phyloP scores from a whole-genome alignment of 106 monocot genomes.

The Amphibolis antarctica region DNA sequence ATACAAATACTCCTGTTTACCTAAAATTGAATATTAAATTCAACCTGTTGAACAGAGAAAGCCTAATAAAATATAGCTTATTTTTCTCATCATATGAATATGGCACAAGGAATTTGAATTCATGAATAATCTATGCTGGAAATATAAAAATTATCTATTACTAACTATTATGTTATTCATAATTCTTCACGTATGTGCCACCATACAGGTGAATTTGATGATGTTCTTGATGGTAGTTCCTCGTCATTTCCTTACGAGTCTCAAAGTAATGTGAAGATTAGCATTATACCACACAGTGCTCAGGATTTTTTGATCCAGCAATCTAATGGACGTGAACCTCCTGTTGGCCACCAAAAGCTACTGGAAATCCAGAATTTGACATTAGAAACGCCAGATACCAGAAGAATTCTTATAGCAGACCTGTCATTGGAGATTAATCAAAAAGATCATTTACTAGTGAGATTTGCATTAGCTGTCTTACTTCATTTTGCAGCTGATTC shows the following conservation, averaged over 20 bases:
- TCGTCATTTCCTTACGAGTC: constrained; percentile 16
- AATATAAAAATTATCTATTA: neutral
- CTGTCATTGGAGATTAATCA: constrained; percentile 55
- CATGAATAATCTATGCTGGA: neutral
- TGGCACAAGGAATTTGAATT: no score
- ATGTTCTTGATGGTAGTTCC: constrained; percentile 59
- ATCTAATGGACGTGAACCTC: constrained; percentile 42
- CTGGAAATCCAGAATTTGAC: constrained; percentile 71
- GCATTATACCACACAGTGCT: constrained; percentile 17
- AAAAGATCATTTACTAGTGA: constrained; percentile 76
- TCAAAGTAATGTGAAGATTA: constrained; percentile 30
- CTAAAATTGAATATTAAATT: no score
- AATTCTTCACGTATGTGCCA: neutral
- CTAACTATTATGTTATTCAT: neutral
- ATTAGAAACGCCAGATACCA: constrained; percentile 64
- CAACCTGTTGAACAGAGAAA: no score
- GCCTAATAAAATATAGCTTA: no score
- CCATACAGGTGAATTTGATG: constrained; percentile 88
- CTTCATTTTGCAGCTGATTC: neutral
- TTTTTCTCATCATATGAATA: no score
- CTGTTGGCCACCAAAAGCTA: constrained; percentile 18
- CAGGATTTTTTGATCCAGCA: constrained; percentile 15
- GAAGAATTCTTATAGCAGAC: constrained; percentile 52
- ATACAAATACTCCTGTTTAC: no score
- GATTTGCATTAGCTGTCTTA: neutral